Base-by-base conservation (phyloP, 768 basidiomycete genomes). In the Mycena rebaudengoi region DNA sequence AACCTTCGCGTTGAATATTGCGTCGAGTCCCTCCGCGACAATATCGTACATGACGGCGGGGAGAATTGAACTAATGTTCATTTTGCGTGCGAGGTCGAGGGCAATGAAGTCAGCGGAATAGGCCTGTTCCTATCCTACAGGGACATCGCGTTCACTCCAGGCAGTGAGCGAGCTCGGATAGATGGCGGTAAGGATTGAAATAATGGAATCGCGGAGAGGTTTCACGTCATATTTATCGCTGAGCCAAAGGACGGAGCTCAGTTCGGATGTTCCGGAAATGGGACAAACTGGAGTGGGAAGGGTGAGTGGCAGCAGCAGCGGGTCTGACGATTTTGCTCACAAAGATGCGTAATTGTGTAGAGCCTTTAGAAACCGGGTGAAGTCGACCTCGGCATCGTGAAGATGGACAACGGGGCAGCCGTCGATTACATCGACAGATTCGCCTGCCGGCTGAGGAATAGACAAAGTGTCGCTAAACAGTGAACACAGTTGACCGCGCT, bases 191-290 rank as follows among this genome's bases (percentile, higher is more conserved):
- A 52, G 32, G 21, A 52, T 37, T 5, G 20, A 21, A 8, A 39
- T 25, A 30, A 52, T 35, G 12, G 50, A 52, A 21, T 52, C 33
- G 5, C 50, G 50, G 4, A 52, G 20, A 3, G 39, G 10, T 12
- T n/a, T n/a, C 3, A 37, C 50, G 35, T 52, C 50, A 26, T 52
- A 52, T 52, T 52, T 52, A 18, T 52, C 50, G 50, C 50, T 52
- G 5, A 52, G 14, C 7, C 35, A 8, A 13, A 52, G 32, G 8
- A 52, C 50, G 23, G 50, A 35, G 20, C 6, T 5, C 33, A 52
- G 50, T n/a, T 52, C 33, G 8, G 30, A 2, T 14, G 39, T 23
- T 23, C 35, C 35, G 6, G 50, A 21, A 3, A 52, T 35, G 7
- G 50, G 2, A 7, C 33, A 35, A 29, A 10, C 26, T 25, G 20